Evolutionary conservation across 345 rosid species (phyloP), one percentile per base, ranked within the genome.

Genomic region (Hibiscus mutabilis): DNA sequence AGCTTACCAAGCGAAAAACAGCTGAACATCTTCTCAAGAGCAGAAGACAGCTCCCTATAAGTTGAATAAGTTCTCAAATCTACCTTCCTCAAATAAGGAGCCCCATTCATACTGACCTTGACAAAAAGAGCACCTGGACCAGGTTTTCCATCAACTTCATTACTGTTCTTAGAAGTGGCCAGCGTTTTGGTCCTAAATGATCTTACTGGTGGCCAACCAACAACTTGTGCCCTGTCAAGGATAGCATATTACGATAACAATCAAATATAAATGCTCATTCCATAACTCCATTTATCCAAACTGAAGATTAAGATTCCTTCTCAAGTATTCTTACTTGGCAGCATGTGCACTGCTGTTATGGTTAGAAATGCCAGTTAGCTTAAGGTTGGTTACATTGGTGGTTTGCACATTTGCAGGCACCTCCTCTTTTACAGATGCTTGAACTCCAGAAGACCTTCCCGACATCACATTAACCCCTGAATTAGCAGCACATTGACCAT

Each of bases 41-140:
- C 91, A 78, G 86, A 78, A 67, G 98, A 93, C 62, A 93, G 76
- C 46, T 89, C 89, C 69, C 72, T 82, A 69, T 93, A 93, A 14
- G 81, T 75, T 24, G 89, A 79, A 79, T 83, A 89, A 24, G 77
- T 87, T 73, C 88, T 80, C 80, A 91, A 82, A 76, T 93, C 98
- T 8, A 93, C 98, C 75, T 93, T 93, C 81, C 98, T 79, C 84
- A 93, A 77, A 73, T 91, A 93, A 21, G 97, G 97, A 76, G 97
- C 98, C 56, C 98, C 97, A 35, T 89, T 93, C 98, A 93, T 93
- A 84, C 98, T 93, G 51, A 93, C 98, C 78, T 93, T 93, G 67
- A 93, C 82, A 80, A 86, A 74, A 40, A 63, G 68, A 11, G 68
- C 27, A 66, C 86, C 88, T 29, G 81, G 86, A 76, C 90, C 86